phyloP scores from a whole-genome alignment of 2,329 filamentous ascomycete species.

The Aotearoamyces nothofagi region DNA sequence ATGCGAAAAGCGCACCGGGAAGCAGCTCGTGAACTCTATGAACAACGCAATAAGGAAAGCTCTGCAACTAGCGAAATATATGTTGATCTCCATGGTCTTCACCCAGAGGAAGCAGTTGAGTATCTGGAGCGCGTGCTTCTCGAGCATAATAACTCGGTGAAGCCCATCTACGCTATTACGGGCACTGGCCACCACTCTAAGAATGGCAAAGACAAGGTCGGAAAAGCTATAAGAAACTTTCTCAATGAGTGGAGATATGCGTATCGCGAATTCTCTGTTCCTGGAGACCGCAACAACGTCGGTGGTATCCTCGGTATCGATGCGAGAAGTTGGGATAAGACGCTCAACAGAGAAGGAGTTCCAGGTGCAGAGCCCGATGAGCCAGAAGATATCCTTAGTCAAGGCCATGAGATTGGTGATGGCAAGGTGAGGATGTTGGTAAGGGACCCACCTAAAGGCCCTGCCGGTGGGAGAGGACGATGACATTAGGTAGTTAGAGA shows the following conservation, averaged over 20 bases:
- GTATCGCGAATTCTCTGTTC: constrained; percentile 91
- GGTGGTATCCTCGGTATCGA: constrained; percentile 64
- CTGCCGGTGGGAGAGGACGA: no score
- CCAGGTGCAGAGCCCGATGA: constrained; percentile 8
- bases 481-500: no score
- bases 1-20: constrained; percentile 97
- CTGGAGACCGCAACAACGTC: constrained; percentile 72
- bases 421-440: constrained; percentile 52
- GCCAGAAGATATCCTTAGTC: constrained; percentile 38
- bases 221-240: constrained; percentile 81
- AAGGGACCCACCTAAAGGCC: constrained; percentile 25
- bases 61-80: constrained; percentile 57
- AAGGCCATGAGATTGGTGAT: constrained; percentile 53
- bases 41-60: constrained; percentile 71
- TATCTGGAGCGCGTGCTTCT: constrained; percentile 81
- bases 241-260: constrained; percentile 92
- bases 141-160: constrained; percentile 58
- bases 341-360: constrained; percentile 31
- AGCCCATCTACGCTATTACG: constrained; percentile 87
- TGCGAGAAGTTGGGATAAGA: constrained; percentile 51
- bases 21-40: constrained; percentile 81
- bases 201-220: constrained; percentile 97
- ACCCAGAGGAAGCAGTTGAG: constrained; percentile 90
- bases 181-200: constrained; percentile 96
- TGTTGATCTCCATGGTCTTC: constrained; percentile 94